A percentile compares a stretch with the other conserved stretches of the same genome.
Conservation (phyloP, 345 rosid genomes). For the Eutrema japonicum region DNA sequence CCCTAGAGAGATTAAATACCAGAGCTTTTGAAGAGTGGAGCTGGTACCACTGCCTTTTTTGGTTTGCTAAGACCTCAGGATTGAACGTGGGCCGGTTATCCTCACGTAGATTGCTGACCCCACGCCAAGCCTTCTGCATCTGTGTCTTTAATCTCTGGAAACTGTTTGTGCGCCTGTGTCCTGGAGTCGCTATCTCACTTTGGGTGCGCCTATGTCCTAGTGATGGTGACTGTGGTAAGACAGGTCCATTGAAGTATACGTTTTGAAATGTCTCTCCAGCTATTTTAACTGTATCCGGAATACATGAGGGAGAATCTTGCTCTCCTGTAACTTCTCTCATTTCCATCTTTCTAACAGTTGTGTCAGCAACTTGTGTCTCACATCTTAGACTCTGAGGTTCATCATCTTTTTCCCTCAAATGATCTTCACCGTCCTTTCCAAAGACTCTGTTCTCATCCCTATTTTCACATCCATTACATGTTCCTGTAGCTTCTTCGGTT, state of each 20-base stretch:
- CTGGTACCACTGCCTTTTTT: slow-evolving; percentile 98
- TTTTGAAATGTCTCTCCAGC: slow-evolving; percentile 44
- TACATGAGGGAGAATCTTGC: slow-evolving; percentile 41
- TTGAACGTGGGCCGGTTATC: slow-evolving; percentile 65
- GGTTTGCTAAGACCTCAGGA: slow-evolving; percentile 94
- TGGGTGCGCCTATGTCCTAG: slow-evolving; percentile 65
- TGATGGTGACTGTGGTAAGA: slow-evolving; percentile 46
- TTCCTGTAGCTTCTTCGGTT: slow-evolving; percentile 26
- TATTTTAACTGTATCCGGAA: slow-evolving; percentile 29
- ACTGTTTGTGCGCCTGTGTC: slow-evolving; percentile 62
- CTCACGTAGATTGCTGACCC: slow-evolving; percentile 63
- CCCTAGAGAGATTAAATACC: slow-evolving; percentile 54
- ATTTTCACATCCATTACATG: slow-evolving; percentile 11
- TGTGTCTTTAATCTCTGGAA: slow-evolving; percentile 71
- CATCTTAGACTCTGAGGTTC: slow-evolving; percentile 21
- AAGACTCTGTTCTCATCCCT: slow-evolving; percentile 25
- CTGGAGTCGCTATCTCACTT: slow-evolving; percentile 56
- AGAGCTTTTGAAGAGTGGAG: slow-evolving; percentile 75
- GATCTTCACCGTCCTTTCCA: slow-evolving; percentile 27
- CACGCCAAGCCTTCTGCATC: slow-evolving; percentile 90
- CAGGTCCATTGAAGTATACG: slow-evolving; percentile 40
- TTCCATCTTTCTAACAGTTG: slow-evolving; percentile 51
- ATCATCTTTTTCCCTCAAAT: slow-evolving; percentile 30
- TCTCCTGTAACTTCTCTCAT: slow-evolving; percentile 55
- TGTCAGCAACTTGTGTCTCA: slow-evolving; percentile 41